phyloP scores from a whole-genome alignment of 108 stramenopile species.

The Fragilariopsis cylindrus region DNA sequence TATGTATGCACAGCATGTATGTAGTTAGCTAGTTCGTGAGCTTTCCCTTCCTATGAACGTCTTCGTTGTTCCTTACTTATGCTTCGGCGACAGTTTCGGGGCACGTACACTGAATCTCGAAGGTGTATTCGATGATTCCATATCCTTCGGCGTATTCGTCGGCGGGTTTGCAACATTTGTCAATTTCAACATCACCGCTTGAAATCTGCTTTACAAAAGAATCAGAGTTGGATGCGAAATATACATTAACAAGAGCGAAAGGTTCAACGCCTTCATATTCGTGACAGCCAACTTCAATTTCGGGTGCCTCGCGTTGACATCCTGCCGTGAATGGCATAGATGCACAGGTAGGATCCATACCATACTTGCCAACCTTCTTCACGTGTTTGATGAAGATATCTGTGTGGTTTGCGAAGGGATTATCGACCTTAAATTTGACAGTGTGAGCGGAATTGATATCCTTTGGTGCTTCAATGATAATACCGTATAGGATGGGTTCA shows the following conservation, averaged over 20 bases:
- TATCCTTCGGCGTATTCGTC: slow-evolving; percentile 2
- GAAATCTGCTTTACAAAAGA: background rate
- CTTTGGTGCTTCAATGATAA: background rate
- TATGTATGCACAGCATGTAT: no score
- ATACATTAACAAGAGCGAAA: slow-evolving; percentile 5
- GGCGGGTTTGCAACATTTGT: slow-evolving; percentile 12
- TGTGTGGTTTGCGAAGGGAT: slow-evolving; percentile 8
- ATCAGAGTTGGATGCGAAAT: slow-evolving; percentile 6
- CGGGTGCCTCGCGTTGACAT: background rate
- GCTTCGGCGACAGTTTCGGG: background rate
- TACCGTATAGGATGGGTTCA: slow-evolving; percentile 12
- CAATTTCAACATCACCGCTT: background rate
- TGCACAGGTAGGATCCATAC: background rate
- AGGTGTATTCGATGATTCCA: slow-evolving; percentile 7
- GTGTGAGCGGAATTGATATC: background rate
- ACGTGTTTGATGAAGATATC: slow-evolving; percentile 16
- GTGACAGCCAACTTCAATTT: slow-evolving; percentile 12
- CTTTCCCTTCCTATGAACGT: no score
- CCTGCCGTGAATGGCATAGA: slow-evolving; percentile 9
- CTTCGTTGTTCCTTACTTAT: background rate
- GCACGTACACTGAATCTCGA: slow-evolving; percentile 13
- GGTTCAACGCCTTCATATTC: slow-evolving; percentile 1
- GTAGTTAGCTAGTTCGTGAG: no score
- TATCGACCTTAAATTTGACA: slow-evolving; percentile 15
- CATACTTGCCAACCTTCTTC: slow-evolving; percentile 6